Percentiles rank a stretch among this genome's conserved stretches.
phyloP scores from a whole-genome alignment of 1,284 basidiomycete species.

The Pseudozyma sp. region DNA sequence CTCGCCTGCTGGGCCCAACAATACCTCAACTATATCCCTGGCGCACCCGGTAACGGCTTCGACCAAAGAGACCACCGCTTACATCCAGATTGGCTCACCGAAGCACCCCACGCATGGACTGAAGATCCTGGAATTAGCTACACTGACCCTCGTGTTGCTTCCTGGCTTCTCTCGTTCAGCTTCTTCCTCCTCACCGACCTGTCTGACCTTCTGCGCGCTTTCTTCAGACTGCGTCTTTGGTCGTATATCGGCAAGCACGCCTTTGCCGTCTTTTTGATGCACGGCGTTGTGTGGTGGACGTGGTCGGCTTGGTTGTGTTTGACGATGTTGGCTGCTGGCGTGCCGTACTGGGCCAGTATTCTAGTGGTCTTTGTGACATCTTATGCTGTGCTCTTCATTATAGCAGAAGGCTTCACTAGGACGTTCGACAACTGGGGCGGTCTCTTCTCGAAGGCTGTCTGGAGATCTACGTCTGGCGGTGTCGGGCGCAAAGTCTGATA shows the following conservation, averaged over 20 bases:
- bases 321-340: conserved; percentile 40
- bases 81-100: conserved; percentile 52
- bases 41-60: conserved; percentile 33
- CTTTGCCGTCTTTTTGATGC: conserved; percentile 59
- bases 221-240: conserved; percentile 59
- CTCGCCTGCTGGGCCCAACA: conserved; percentile 46
- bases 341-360: conserved; percentile 60
- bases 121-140: conserved; percentile 32
- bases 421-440: conserved; percentile 62
- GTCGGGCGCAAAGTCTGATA: conserved; percentile 39
- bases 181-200: conserved; percentile 61
- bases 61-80: conserved; percentile 44
- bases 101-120: conserved; percentile 35
- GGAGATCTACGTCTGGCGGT: conserved; percentile 54
- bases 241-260: conserved; percentile 56
- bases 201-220: conserved; percentile 46
- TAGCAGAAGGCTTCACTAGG: conserved; percentile 56
- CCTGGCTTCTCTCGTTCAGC: conserved; percentile 52
- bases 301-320: conserved; percentile 60
- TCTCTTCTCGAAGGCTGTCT: conserved; percentile 55
- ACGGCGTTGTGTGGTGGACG: conserved; percentile 61
- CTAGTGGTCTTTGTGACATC: conserved; percentile 55
- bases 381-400: conserved; percentile 45
- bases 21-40: conserved; percentile 46
- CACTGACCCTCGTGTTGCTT: conserved; percentile 45